These are phyloP conservation scores for Paramyrothecium roridum DNA, from an alignment of 2,329 filamentous ascomycete genomes.

Conservation along the genomic window DNA sequence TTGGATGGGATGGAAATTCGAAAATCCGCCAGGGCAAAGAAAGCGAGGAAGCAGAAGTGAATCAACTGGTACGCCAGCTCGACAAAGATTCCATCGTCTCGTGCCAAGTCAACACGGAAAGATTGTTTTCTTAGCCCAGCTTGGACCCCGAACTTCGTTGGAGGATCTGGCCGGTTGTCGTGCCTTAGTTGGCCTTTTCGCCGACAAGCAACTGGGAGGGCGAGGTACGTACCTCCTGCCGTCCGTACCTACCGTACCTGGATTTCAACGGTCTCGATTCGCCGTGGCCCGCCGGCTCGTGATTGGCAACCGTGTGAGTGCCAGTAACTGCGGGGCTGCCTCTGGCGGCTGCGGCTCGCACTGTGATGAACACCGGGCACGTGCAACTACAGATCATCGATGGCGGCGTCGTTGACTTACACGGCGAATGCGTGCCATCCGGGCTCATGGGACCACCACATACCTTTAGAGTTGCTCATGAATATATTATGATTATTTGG, in stretches of 20 bases:
- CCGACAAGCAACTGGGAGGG: not conserved
- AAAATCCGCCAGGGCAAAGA: constrained; percentile 3
- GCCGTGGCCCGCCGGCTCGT: not conserved
- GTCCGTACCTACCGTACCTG: too few species aligned
- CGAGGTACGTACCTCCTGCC: too few species aligned
- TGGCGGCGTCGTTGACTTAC: too few species aligned
- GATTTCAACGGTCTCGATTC: not conserved
- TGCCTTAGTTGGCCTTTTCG: not conserved
- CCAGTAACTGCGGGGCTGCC: not conserved
- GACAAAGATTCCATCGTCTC: not conserved
- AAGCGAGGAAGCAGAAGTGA: not conserved
- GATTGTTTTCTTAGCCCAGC: not conserved
- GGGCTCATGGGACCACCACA: too few species aligned
- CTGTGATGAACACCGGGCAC: not conserved
- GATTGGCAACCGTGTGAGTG: not conserved
- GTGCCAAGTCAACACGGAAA: not conserved
- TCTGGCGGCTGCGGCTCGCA: not conserved
- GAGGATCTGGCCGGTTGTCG: not conserved
- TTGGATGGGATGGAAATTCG: too few species aligned
- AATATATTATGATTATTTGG: too few species aligned
- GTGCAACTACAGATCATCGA: not conserved
- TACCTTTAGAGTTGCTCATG: too few species aligned
- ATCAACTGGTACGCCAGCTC: not conserved
- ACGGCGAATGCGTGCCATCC: too few species aligned
- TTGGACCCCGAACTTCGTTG: not conserved